Conservation (phyloP, 306 rosid genomes). For the Lotus japonicus region DNA sequence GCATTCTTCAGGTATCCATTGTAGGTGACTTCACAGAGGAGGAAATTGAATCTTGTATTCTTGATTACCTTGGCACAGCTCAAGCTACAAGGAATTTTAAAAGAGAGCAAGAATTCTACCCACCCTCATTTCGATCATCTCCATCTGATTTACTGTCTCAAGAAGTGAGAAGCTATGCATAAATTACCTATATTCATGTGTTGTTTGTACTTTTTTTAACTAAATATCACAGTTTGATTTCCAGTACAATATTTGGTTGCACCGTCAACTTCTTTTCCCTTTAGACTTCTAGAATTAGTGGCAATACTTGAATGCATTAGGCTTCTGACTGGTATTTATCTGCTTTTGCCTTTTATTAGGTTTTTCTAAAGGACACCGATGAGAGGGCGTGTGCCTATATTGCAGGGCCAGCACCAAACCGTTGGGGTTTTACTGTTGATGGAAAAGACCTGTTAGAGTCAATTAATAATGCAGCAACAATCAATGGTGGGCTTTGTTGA, state of each 20-base stretch:
- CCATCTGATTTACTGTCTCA: conserved; percentile 77
- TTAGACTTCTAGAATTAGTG: background rate
- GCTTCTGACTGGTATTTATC: conserved; percentile 17
- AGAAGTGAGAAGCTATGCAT: conserved; percentile 60
- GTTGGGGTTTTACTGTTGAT: conserved; percentile 93
- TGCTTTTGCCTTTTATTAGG: conserved; percentile 35
- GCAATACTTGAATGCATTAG: background rate
- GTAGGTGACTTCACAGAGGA: conserved; percentile 91
- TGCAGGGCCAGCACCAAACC: conserved; percentile 99
- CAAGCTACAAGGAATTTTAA: conserved; percentile 37
- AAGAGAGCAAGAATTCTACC: conserved; percentile 34
- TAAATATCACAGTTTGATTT: background rate
- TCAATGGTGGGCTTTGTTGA: conserved; percentile 43
- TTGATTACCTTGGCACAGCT: conserved; percentile 95
- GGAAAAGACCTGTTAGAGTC: conserved; percentile 64
- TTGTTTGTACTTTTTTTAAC: background rate
- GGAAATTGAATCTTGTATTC: conserved; percentile 86
- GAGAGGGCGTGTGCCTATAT: conserved; percentile 99
- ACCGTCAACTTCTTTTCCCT: background rate
- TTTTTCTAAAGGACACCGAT: conserved; percentile 88
- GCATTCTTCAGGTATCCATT: conserved; percentile 62
- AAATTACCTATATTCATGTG: background rate
- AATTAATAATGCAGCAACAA: conserved; percentile 30
- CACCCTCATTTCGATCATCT: conserved; percentile 65
- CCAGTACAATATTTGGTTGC: background rate